Evolutionary conservation across 306 rosid species (phyloP), one percentile per base, ranked within the genome.

Genomic region (Albizia julibrissin): DNA sequence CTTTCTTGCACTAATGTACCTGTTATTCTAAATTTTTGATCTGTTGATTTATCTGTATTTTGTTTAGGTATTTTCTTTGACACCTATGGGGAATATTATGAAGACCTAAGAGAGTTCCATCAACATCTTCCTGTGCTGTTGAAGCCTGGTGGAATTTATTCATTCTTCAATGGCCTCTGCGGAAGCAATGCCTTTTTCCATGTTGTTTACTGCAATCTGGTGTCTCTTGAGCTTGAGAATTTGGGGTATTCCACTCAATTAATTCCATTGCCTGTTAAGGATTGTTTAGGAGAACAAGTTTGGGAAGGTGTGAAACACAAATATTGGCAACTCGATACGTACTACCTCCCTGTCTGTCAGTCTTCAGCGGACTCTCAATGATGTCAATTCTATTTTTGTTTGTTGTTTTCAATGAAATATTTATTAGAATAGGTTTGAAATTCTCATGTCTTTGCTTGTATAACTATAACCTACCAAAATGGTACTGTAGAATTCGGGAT

Each of bases 321-420:
- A 88, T 95, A 95, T 82, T 95, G 99, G 99, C 98, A 95, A 81
- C 98, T 95, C 74, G 97, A 95, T 88, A 91, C 93, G 7, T 93
- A 95, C 85, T 89, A 90, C 86, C 98, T 95, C 79, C 99, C 99
- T 47, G 96, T 93, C 80, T 91, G 91, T 87, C 98, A 95, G 89
- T 83, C 90, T 72, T 19, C 75, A 16, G 87, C 86, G 54, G 92
- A 92, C 80, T 70, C 87, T 10, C 81, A 90, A 84, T 93, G 84
- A 89, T 81, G 64, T 34, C 78, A 29, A 18, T 61, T 69, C 40
- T 61, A 56, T 16, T 52, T 71, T 50, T 52, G 66, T 10, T 68
- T 31, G 39, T 24, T 77, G 66, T 74, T 73, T 82, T 80, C 50
- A 43, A 6, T 75, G 74, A 71, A 54, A 34, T 59, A 49, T 54